phyloP scores from a whole-genome alignment of 1,284 basidiomycete genomes.

The Melampsora larici-populina region DNA sequence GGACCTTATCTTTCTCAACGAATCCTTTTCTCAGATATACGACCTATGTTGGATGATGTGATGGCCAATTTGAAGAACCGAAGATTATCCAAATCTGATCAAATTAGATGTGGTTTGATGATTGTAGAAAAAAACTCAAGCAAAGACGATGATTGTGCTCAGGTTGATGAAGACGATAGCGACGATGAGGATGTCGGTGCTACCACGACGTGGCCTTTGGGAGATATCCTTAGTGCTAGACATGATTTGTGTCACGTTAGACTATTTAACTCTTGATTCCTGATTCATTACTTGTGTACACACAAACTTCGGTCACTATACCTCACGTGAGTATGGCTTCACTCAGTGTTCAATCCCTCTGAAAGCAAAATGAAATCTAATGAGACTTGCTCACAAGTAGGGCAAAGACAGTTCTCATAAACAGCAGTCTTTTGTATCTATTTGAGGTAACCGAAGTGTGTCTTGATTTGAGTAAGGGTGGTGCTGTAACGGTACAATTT shows the following conservation, averaged over 20 bases:
- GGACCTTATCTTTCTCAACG: slow-evolving; percentile 93
- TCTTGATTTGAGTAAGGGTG: too few species aligned
- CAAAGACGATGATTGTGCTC: slow-evolving; percentile 52
- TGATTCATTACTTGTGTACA: too few species aligned
- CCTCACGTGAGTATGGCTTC: too few species aligned
- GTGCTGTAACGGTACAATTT: too few species aligned
- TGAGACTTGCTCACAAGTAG: too few species aligned
- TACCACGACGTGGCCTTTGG: slow-evolving; percentile 88
- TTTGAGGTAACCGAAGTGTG: too few species aligned
- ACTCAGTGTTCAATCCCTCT: too few species aligned
- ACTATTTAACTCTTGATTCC: slow-evolving; percentile 71
- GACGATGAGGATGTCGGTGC: slow-evolving; percentile 57
- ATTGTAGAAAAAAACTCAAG: slow-evolving; percentile 58
- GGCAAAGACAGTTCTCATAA: too few species aligned
- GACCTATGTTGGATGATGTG: slow-evolving; percentile 64
- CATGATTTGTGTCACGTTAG: slow-evolving; percentile 94
- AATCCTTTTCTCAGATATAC: slow-evolving; percentile 70
- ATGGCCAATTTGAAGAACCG: slow-evolving; percentile 46
- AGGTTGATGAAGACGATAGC: slow-evolving; percentile 3
- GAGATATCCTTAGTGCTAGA: slow-evolving; percentile 82
- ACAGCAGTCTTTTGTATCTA: too few species aligned
- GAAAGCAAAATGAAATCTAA: too few species aligned
- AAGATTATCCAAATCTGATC: slow-evolving; percentile 22
- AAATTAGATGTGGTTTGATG: slow-evolving; percentile 16
- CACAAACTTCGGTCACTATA: too few species aligned